Percentiles rank a stretch among this genome's conserved stretches.
Evolutionary conservation across 1,139 yeast species (phyloP).

Genomic region (Candida sanyaensis): DNA sequence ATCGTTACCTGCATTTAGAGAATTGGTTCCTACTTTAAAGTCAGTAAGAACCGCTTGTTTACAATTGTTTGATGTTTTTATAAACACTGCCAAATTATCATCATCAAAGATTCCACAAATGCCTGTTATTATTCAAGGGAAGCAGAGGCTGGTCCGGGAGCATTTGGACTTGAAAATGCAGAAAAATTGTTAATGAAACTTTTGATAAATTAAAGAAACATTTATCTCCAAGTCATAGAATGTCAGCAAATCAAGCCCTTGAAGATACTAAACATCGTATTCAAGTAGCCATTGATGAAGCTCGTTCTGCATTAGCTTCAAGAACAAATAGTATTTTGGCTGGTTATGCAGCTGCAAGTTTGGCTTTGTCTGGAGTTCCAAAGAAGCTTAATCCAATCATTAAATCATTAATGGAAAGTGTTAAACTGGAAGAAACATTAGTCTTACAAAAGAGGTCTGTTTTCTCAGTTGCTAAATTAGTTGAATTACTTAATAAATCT

Average conservation of each 20-base stretch:
- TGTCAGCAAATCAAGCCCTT: constrained; percentile 70
- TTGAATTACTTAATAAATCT: constrained; percentile 53
- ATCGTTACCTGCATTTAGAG: constrained; percentile 64
- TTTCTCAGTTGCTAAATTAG: constrained; percentile 62
- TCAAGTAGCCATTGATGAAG: constrained; percentile 66
- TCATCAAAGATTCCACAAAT: constrained; percentile 78
- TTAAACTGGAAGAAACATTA: constrained; percentile 71
- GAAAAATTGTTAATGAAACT: constrained; percentile 64
- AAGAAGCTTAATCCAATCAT: constrained; percentile 86
- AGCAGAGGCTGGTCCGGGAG: constrained; percentile 91
- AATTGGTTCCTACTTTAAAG: constrained; percentile 82
- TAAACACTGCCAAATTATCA: constrained; percentile 73
- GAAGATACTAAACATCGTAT: constrained; percentile 81
- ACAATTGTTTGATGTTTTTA: constrained; percentile 75
- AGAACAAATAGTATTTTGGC: constrained; percentile 70
- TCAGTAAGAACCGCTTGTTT: constrained; percentile 87
- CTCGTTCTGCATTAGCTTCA: constrained; percentile 52
- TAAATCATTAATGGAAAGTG: constrained; percentile 88
- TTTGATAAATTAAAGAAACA: constrained; percentile 65
- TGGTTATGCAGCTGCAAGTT: constrained; percentile 72
- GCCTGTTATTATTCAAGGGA: constrained; percentile 95
- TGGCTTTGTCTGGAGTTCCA: constrained; percentile 69
- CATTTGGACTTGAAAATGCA: constrained; percentile 81
- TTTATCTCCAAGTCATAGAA: constrained; percentile 71
- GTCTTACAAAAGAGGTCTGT: constrained; percentile 76